Conservation (phyloP, 257 asterid species). For the Nicotiana paniculata region DNA sequence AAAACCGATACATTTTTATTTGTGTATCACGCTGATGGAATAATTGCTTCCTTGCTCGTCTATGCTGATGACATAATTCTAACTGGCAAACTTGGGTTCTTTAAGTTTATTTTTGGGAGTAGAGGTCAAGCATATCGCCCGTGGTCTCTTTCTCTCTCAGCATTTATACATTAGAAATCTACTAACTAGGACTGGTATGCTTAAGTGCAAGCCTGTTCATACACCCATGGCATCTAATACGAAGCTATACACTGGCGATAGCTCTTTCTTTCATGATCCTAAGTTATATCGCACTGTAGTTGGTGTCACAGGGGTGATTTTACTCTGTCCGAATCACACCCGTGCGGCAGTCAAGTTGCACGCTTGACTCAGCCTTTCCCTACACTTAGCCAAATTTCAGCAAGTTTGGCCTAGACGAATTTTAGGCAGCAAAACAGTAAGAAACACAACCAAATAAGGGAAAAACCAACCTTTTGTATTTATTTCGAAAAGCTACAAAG, state of each 20-base stretch:
- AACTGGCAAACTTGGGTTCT: neutral
- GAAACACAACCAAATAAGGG: too few species aligned
- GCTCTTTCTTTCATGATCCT: neutral
- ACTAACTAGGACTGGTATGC: neutral
- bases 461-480: too few species aligned
- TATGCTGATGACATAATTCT: neutral
- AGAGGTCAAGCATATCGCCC: neutral
- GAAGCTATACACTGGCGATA: too few species aligned
- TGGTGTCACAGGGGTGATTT: too few species aligned
- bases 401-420: too few species aligned
- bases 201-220: neutral
- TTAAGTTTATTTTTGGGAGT: neutral
- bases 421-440: too few species aligned
- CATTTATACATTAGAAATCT: neutral
- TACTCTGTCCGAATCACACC: too few species aligned
- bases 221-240: neutral
- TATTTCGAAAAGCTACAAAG: too few species aligned
- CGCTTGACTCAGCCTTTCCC: too few species aligned
- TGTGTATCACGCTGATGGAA: neutral
- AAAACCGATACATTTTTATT: neutral
- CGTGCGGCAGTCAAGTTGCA: too few species aligned
- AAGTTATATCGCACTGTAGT: neutral
- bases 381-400: too few species aligned
- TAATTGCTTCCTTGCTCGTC: neutral
- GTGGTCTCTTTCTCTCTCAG: neutral